Evolutionary conservation across 2,329 filamentous ascomycete species (phyloP), one percentile per base, ranked within the genome.

Genomic region (Waltergamsia citrina): DNA sequence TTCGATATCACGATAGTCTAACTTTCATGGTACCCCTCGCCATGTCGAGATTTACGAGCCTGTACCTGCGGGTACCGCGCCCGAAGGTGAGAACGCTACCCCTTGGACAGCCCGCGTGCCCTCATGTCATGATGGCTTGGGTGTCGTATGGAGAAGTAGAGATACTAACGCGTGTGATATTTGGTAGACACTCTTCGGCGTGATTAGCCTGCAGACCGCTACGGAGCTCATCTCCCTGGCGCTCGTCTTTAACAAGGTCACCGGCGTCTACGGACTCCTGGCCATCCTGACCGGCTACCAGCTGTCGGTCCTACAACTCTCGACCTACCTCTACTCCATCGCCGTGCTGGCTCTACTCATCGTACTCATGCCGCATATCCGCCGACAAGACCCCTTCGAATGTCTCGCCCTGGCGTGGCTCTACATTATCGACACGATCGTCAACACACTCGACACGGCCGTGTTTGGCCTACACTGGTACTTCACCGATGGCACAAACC

Each of bases 261-360:
- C 85, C 32, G 88, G 87, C 38, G 69, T 94, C 45, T 95, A 94
- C 59, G 88, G 88, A 43, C 70, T 95, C 28, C 79, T 95, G 45
- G 87, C 88, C 38, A 74, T 94, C 45, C 67, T 94, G 43, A 94
- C 88, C 17, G 90, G 90, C 53, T 87, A 85, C 58, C 69, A 81
- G 46, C 76, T 94, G 41, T 88, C 85, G 35, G 69, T 78, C 20
- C 71, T 92, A 17, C 90, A 95, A 59, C 71, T 94, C 37, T 84
- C 82, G 38, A 92, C 93, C 70, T 95, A 94, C 67, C 70, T 94
- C 32, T 94, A 94, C 69, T 92, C 84, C 18, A 70, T 92, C 40
- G 47, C 74, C 41, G 72, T 83, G 19, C 75, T 94, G 42, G 65
- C 70, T 42, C 60, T 82, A 29, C 72, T 85, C 44, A 67, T 74